phyloP scores from a whole-genome alignment of 768 basidiomycete genomes.

The Tulasnella sp. region DNA sequence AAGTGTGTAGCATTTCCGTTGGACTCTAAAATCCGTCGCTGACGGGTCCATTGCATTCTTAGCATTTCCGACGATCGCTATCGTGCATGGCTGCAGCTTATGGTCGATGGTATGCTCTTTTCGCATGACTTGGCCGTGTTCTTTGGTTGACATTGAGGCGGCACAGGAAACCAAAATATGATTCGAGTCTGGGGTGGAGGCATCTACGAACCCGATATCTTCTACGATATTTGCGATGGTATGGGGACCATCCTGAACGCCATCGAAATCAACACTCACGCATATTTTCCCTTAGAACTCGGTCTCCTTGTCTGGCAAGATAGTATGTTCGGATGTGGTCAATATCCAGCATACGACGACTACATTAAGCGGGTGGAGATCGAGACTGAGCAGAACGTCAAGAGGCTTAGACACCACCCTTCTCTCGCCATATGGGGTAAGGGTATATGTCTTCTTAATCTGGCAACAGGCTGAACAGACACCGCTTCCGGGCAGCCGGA shows the following conservation, averaged over 20 bases:
- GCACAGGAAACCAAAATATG: constrained; percentile 83
- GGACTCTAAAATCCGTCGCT: neutral
- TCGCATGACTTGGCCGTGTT: neutral
- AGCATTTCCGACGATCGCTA: constrained; percentile 64
- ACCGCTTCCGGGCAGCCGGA: constrained; percentile 57
- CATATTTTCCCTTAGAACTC: constrained; percentile 53
- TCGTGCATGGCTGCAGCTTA: constrained; percentile 77
- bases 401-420: constrained; percentile 82
- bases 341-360: constrained; percentile 88
- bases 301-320: constrained; percentile 92
- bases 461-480: constrained; percentile 43
- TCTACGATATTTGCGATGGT: constrained; percentile 87
- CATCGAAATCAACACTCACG: neutral
- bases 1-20: constrained; percentile 52
- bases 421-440: constrained; percentile 85
- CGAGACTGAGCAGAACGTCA: constrained; percentile 85
- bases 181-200: constrained; percentile 95
- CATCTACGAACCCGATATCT: constrained; percentile 63
- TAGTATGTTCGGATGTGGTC: constrained; percentile 95
- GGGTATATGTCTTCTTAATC: constrained; percentile 38
- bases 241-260: constrained; percentile 27
- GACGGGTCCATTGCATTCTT: neutral
- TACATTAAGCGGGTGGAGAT: constrained; percentile 71
- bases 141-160: neutral
- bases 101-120: constrained; percentile 58